Conservation (phyloP, 1,284 basidiomycete species). For the Boletellus dicymbophilus region DNA sequence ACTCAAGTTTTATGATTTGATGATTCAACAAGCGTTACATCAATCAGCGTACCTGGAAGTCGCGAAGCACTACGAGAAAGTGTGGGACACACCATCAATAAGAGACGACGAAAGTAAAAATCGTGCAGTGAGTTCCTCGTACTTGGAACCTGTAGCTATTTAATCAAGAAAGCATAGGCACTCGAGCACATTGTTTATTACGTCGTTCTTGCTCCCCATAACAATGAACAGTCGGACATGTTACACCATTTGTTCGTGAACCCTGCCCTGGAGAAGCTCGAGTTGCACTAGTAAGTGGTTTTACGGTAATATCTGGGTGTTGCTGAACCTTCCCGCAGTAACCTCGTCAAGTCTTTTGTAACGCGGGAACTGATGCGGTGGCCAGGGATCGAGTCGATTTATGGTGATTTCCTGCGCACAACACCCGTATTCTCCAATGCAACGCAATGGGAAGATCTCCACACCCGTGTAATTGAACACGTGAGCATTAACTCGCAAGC, state of each 20-base stretch:
- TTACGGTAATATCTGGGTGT: neutral
- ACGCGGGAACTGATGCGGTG: conserved; percentile 97
- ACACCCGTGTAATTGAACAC: conserved; percentile 96
- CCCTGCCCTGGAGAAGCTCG: conserved; percentile 77
- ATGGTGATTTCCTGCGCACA: conserved; percentile 81
- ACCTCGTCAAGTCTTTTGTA: conserved; percentile 95
- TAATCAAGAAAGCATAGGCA: conserved; percentile 51
- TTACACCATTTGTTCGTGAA: conserved; percentile 85
- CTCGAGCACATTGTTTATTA: conserved; percentile 95
- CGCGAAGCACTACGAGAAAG: conserved; percentile 94
- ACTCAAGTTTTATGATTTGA: conserved; percentile 93
- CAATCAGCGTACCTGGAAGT: conserved; percentile 89
- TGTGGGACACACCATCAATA: conserved; percentile 94
- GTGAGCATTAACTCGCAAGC: conserved; percentile 48
- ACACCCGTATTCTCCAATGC: conserved; percentile 83
- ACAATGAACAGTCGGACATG: conserved; percentile 98
- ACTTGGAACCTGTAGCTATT: neutral
- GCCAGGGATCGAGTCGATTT: conserved; percentile 94
- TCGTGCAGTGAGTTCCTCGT: conserved; percentile 57
- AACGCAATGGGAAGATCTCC: conserved; percentile 93
- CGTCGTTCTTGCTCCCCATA: conserved; percentile 89
- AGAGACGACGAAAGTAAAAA: conserved; percentile 81
- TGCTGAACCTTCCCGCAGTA: conserved; percentile 48
- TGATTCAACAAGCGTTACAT: conserved; percentile 93
- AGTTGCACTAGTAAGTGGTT: conserved; percentile 80